These are phyloP conservation scores for Geranium brycei DNA, from an alignment of 345 rosid genomes.

Conservation along the genomic window DNA sequence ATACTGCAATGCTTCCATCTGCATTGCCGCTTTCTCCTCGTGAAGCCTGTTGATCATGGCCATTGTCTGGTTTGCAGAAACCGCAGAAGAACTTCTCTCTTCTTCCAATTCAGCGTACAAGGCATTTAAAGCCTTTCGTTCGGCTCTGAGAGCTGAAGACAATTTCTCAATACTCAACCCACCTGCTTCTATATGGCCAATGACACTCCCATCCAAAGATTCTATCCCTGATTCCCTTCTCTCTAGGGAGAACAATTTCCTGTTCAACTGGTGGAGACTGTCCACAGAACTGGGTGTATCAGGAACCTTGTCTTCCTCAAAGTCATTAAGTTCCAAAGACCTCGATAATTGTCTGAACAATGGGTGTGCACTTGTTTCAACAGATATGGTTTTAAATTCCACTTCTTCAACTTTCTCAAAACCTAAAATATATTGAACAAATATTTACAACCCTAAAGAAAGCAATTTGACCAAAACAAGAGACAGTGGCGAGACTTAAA, in stretches of 20 bases:
- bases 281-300: conserved; percentile 51
- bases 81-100: conserved; percentile 90
- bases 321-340: conserved; percentile 29
- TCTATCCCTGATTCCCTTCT: conserved; percentile 41
- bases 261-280: conserved; percentile 40
- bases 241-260: conserved; percentile 40
- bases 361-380: conserved; percentile 10
- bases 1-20: conserved; percentile 98
- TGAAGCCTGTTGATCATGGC: conserved; percentile 98
- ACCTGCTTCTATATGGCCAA: conserved; percentile 37
- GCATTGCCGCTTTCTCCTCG: conserved; percentile 97
- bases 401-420: conserved; percentile 26
- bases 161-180: conserved; percentile 53
- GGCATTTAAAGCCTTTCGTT: conserved; percentile 54
- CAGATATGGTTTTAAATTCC: conserved; percentile 31
- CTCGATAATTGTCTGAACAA: conserved; percentile 14
- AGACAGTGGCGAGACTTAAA: too few relatives aligned
- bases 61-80: conserved; percentile 91
- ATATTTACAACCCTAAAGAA: too few relatives aligned
- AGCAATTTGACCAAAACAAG: too few relatives aligned
- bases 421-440: conserved; percentile 7
- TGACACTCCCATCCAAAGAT: conserved; percentile 51
- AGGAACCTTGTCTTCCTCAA: conserved; percentile 50
- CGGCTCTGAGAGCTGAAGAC: conserved; percentile 44
- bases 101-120: conserved; percentile 76